These are phyloP conservation scores for Arabidopsis suecica DNA, from an alignment of 345 rosid species.

Conservation along the genomic window DNA sequence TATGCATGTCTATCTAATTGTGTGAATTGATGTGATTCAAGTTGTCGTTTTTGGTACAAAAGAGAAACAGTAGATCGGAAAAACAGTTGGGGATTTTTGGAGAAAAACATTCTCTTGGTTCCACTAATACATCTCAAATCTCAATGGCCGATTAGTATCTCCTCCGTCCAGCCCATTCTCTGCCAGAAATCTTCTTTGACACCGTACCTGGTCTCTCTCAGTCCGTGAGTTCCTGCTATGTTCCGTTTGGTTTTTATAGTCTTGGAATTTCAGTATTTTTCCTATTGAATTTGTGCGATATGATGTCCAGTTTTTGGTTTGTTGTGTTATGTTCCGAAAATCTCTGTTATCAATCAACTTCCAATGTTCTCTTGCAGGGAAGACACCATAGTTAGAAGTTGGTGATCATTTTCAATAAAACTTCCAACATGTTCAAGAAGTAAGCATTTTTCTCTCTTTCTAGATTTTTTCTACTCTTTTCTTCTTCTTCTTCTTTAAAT, in stretches of 20 bases:
- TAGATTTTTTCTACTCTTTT: no score
- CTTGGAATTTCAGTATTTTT: not conserved
- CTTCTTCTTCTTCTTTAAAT: not conserved
- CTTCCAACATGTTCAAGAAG: slow-evolving; percentile 45
- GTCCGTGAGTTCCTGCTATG: slow-evolving; percentile 17
- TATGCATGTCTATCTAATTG: no score
- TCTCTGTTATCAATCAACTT: not conserved
- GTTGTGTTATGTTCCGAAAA: not conserved
- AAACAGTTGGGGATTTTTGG: not conserved
- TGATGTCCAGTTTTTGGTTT: not conserved
- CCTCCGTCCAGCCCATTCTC: slow-evolving; percentile 6
- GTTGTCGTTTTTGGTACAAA: slow-evolving; percentile 28
- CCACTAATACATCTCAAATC: slow-evolving; percentile 14
- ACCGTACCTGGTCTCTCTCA: not conserved
- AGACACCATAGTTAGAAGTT: not conserved
- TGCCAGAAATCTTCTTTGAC: not conserved
- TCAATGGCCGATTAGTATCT: slow-evolving; percentile 27
- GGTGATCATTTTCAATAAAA: not conserved
- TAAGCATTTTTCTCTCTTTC: slow-evolving; percentile 5
- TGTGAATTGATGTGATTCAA: no score
- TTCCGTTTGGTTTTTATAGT: not conserved
- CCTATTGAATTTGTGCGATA: not conserved
- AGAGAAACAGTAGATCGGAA: slow-evolving; percentile 4
- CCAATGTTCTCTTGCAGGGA: slow-evolving; percentile 18
- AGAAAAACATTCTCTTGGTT: slow-evolving; percentile 7